Conservation (phyloP, 805 yeast species). For the Yarrowia sp. region DNA sequence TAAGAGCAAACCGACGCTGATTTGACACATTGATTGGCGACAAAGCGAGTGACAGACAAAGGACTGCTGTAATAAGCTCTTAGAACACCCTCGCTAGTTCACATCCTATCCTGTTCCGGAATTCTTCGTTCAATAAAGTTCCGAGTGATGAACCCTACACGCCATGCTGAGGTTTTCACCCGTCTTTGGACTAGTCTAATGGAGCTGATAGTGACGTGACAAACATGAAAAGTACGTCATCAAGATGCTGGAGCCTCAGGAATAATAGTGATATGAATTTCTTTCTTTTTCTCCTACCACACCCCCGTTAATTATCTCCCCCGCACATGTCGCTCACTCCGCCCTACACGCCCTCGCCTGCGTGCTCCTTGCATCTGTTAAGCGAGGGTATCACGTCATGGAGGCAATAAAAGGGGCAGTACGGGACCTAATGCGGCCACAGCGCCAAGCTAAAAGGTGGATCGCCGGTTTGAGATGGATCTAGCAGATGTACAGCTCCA, state of each 20-base stretch:
- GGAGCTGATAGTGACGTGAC: not conserved
- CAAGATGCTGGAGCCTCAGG: too few species aligned
- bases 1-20: too few species aligned
- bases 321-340: not conserved
- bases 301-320: too few species aligned
- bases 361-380: not conserved
- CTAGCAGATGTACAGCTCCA: not conserved
- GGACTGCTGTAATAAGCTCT: too few species aligned
- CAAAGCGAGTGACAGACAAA: too few species aligned
- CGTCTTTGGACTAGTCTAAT: not conserved
- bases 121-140: not conserved
- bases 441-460: not conserved
- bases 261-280: too few species aligned
- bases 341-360: not conserved
- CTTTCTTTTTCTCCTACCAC: too few species aligned
- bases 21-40: too few species aligned
- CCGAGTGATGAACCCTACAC: not conserved
- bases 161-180: not conserved
- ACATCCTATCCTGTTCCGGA: too few species aligned
- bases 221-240: not conserved
- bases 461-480: conserved; percentile 5
- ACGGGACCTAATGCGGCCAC: not conserved
- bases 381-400: conserved; percentile 16
- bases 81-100: too few species aligned
- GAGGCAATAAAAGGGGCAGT: conserved; percentile 16